These are phyloP conservation scores for Penicillium glabrum DNA, from an alignment of 2,329 filamentous ascomycete genomes.

Conservation along the genomic window DNA sequence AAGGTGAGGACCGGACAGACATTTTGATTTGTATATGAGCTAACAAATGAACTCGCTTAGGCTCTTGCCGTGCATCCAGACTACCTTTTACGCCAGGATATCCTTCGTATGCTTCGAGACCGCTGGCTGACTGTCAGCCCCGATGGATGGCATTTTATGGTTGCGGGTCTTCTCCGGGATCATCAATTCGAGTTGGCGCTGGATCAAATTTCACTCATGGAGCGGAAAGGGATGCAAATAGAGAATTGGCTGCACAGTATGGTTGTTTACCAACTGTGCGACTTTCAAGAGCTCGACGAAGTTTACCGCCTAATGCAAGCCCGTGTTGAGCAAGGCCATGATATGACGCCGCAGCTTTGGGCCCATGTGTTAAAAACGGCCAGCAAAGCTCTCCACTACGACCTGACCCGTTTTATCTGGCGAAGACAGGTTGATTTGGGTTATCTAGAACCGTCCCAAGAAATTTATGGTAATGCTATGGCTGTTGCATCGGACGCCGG, in stretches of 20 bases:
- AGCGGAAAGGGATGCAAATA: conserved; percentile 54
- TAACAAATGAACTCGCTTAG: conserved; percentile 33
- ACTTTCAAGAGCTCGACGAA: conserved; percentile 73
- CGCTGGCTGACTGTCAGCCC: conserved; percentile 67
- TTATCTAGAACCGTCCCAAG: conserved; percentile 63
- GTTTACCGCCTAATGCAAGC: conserved; percentile 67
- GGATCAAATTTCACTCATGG: conserved; percentile 66
- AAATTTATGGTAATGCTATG: conserved; percentile 67
- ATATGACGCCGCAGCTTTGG: conserved; percentile 62
- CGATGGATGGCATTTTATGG: conserved; percentile 65
- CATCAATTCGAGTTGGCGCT: conserved; percentile 80
- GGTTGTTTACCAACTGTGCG: conserved; percentile 71
- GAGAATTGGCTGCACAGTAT: conserved; percentile 76
- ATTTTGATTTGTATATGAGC: not conserved
- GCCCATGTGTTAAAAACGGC: conserved; percentile 74
- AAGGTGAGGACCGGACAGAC: conserved; percentile 48
- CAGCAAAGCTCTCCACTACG: conserved; percentile 61
- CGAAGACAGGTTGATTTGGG: conserved; percentile 59
- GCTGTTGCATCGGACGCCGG: conserved; percentile 68
- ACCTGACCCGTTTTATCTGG: conserved; percentile 72
- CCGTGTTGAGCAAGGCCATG: conserved; percentile 49
- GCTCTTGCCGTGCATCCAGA: conserved; percentile 82
- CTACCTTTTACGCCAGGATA: conserved; percentile 69
- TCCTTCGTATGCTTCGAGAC: conserved; percentile 65
- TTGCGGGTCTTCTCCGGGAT: conserved; percentile 75